Base-by-base conservation (phyloP, 306 rosid genomes). In the Citrullus colocynthis region DNA sequence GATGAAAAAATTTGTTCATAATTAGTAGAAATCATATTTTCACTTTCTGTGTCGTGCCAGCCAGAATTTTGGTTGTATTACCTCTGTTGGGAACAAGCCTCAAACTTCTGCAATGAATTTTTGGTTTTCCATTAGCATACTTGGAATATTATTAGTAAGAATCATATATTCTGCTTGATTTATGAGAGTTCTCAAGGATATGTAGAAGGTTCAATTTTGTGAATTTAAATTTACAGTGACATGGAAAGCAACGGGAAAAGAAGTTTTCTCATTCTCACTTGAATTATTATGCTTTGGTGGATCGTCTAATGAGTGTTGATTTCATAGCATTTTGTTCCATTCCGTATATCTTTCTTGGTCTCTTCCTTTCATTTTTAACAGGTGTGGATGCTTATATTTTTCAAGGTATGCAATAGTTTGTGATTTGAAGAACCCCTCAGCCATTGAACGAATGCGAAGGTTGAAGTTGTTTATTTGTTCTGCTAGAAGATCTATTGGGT, bases 391-490 rank as follows among this genome's bases (percentile, higher is more conserved):
- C 18, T 69, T 69, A 42, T 48, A 59, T 78, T 66, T 70, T 41
- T 86, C 18, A 80, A 92, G 98, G 82, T 94, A 94, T 88, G 95
- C 92, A 24, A 79, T 94, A 20, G 97, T 84, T 56, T 94, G 98
- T 87, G 97, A 94, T 78, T 76, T 90, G 79, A 89, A 89, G 85
- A 92, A 88, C 83, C 86, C 81, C 65, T 89, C 92, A 0, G 96
- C 97, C 36, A 88, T 94, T 72, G 98, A 94, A 61, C 95, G 98
- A 49, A 93, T 94, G 76, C 95, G 95, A 54, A 89, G 98, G 98
- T 92, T 80, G 76, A 77, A 56, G 63, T 39, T 28, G 12, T 64
- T 45, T 10, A 11, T 45, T 58, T 6, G 41, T 75, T 74, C 10
- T 64, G 51, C 70, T 64, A 36, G 17, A 4, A 4, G 37, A 14